Conservation (phyloP, 139 green algal species). For the Haematococcus sp. region DNA sequence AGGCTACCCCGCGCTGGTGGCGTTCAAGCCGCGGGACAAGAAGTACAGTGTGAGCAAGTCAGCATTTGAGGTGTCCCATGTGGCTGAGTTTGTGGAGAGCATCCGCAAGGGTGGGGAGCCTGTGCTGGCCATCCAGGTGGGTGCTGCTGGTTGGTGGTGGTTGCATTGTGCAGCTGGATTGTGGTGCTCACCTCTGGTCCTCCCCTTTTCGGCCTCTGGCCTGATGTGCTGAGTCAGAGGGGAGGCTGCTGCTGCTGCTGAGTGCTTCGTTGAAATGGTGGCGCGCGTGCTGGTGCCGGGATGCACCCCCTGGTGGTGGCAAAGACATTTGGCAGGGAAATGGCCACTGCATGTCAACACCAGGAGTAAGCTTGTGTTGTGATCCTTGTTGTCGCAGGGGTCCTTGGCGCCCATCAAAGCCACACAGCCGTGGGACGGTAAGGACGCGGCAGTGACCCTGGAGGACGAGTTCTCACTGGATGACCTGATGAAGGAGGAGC, state of each 20-base stretch:
- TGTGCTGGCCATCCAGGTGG: slow-evolving; percentile 5
- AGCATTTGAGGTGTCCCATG: slow-evolving; percentile 48
- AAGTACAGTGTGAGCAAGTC: slow-evolving; percentile 34
- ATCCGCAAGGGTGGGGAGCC: slow-evolving; percentile 34
- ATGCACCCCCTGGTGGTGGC: too few relatives aligned
- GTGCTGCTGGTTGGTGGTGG: background rate
- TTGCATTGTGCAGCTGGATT: background rate
- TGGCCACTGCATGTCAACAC: too few relatives aligned
- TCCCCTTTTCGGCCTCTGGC: too few relatives aligned
- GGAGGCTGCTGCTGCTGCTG: too few relatives aligned
- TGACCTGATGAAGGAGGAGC: slow-evolving; percentile 70
- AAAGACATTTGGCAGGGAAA: too few relatives aligned
- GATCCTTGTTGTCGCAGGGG: too few relatives aligned
- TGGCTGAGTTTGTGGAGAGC: slow-evolving; percentile 55
- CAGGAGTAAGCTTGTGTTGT: too few relatives aligned
- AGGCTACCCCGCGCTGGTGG: slow-evolving; percentile 77
- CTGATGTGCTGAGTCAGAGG: too few relatives aligned
- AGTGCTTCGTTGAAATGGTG: too few relatives aligned
- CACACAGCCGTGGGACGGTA: slow-evolving; percentile 71
- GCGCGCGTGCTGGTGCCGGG: too few relatives aligned
- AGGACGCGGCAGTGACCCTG: slow-evolving; percentile 61
- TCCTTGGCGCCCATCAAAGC: slow-evolving; percentile 26
- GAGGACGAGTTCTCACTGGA: slow-evolving; percentile 88
- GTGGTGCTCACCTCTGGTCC: too few relatives aligned
- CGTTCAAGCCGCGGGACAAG: slow-evolving; percentile 60